A percentile compares a stretch with the other conserved stretches of the same genome.
These are phyloP conservation scores for Stagonosporopsis cucurbitacearum DNA, from an alignment of 2,329 filamentous ascomycete species.

Conservation along the genomic window DNA sequence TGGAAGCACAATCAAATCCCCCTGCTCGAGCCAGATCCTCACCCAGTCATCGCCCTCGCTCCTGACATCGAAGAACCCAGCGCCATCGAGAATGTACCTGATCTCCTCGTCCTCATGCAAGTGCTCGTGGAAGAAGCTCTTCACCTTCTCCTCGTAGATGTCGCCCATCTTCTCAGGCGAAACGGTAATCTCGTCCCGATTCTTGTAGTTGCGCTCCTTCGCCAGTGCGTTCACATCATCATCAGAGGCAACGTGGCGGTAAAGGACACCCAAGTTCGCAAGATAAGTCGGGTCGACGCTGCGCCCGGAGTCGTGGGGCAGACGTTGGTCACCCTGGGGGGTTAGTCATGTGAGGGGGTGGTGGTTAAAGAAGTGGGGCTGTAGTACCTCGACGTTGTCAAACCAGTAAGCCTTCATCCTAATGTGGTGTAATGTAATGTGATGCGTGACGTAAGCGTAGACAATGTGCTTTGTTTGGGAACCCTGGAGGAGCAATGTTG, in stretches of 20 bases:
- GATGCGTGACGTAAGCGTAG: background rate
- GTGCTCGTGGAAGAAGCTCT: constrained; percentile 92
- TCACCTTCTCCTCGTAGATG: constrained; percentile 91
- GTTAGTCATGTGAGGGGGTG: constrained; percentile 25
- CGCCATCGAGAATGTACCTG: constrained; percentile 85
- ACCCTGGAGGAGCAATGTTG: background rate
- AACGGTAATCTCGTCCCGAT: constrained; percentile 91
- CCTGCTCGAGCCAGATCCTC: constrained; percentile 80
- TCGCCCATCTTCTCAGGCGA: constrained; percentile 85
- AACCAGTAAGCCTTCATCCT: constrained; percentile 74
- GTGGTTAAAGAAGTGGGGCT: background rate
- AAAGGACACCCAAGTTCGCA: constrained; percentile 77
- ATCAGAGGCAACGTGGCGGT: constrained; percentile 70
- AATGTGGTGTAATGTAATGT: background rate
- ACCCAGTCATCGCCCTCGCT: constrained; percentile 87
- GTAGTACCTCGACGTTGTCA: constrained; percentile 66
- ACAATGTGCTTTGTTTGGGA: background rate
- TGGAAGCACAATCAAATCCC: constrained; percentile 90
- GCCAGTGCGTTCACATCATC: constrained; percentile 76
- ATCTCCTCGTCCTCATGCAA: constrained; percentile 99
- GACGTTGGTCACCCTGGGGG: constrained; percentile 86
- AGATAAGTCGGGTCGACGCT: constrained; percentile 71
- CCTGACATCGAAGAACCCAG: constrained; percentile 92
- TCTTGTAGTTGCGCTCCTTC: constrained; percentile 79
- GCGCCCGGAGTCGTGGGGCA: constrained; percentile 84